A percentile compares a stretch with the other conserved stretches of the same genome.
These are phyloP conservation scores for Anthoceros angustus DNA, from an alignment of 225 moss, liverwort and hornwort genomes.

Conservation along the genomic window DNA sequence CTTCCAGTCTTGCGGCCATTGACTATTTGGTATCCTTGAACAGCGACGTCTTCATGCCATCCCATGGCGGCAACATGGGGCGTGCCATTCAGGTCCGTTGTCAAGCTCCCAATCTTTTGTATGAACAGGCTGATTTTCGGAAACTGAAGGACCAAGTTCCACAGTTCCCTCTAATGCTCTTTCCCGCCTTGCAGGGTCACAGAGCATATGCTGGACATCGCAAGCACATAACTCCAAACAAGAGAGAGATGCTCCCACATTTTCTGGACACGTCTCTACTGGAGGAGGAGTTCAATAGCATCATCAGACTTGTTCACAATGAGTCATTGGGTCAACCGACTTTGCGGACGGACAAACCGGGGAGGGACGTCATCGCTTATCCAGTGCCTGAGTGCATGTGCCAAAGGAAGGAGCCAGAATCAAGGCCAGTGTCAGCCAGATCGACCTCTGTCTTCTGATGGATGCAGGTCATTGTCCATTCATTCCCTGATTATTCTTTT, in stretches of 20 bases:
- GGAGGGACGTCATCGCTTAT: conserved; percentile 31
- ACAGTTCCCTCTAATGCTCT: not conserved
- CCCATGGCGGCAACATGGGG: conserved; percentile 56
- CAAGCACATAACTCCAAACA: conserved; percentile 45
- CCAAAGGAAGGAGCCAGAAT: not conserved
- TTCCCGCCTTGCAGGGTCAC: conserved; percentile 22
- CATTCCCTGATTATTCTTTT: not conserved
- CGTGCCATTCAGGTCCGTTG: conserved; percentile 39
- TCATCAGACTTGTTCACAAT: conserved; percentile 26
- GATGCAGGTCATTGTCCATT: not conserved
- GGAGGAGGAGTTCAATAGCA: conserved; percentile 16
- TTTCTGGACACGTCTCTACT: conserved; percentile 31
- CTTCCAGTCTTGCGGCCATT: conserved; percentile 50
- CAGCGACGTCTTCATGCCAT: conserved; percentile 49
- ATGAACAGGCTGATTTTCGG: not conserved
- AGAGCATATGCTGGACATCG: conserved; percentile 41
- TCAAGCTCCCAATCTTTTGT: not conserved
- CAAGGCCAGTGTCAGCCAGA: not conserved
- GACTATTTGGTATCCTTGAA: conserved; percentile 50
- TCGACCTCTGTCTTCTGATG: not conserved
- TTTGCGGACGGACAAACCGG: conserved; percentile 14
- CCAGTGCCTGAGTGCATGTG: conserved; percentile 58
- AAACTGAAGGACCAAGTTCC: not conserved
- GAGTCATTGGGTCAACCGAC: conserved; percentile 22
- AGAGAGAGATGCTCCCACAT: conserved; percentile 32